Conservation (phyloP, 176 grass and related monocot genomes). For the Ensete glaucum region DNA sequence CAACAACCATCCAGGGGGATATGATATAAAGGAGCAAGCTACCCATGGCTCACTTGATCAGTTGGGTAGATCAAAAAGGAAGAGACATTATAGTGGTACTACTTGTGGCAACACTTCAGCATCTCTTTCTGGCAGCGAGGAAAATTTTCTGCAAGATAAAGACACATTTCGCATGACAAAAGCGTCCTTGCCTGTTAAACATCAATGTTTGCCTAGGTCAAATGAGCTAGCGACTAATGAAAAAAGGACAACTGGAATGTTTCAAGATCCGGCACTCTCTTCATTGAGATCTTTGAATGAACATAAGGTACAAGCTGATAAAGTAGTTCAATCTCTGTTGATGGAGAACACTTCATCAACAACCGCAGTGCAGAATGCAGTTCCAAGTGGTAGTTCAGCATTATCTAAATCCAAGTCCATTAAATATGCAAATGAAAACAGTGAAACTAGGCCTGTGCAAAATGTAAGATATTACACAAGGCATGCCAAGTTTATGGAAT, state of each 20-base stretch:
- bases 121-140: slow-evolving; percentile 22
- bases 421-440: slow-evolving; percentile 24
- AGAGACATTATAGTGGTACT: slow-evolving; percentile 30
- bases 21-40: slow-evolving; percentile 15
- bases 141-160: slow-evolving; percentile 29
- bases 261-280: slow-evolving; percentile 23
- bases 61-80: slow-evolving; percentile 30
- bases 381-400: slow-evolving; percentile 27
- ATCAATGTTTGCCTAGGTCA: slow-evolving; percentile 18
- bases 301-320: slow-evolving; percentile 11
- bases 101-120: slow-evolving; percentile 23
- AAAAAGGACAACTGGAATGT: slow-evolving; percentile 19
- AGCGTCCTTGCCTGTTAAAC: slow-evolving; percentile 25
- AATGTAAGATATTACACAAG: slow-evolving; percentile 25
- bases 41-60: slow-evolving; percentile 1
- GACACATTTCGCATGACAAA: slow-evolving; percentile 27
- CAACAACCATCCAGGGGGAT: slow-evolving; percentile 15
- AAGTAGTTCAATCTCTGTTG: slow-evolving; percentile 6
- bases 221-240: slow-evolving; percentile 27
- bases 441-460: slow-evolving; percentile 36
- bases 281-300: slow-evolving; percentile 21
- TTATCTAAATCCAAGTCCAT: slow-evolving; percentile 30
- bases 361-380: slow-evolving; percentile 14
- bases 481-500: not conserved
- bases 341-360: slow-evolving; percentile 5